These are phyloP conservation scores for Xylariaceae sp. DNA, from an alignment of 2,329 filamentous ascomycete species.

Conservation along the genomic window DNA sequence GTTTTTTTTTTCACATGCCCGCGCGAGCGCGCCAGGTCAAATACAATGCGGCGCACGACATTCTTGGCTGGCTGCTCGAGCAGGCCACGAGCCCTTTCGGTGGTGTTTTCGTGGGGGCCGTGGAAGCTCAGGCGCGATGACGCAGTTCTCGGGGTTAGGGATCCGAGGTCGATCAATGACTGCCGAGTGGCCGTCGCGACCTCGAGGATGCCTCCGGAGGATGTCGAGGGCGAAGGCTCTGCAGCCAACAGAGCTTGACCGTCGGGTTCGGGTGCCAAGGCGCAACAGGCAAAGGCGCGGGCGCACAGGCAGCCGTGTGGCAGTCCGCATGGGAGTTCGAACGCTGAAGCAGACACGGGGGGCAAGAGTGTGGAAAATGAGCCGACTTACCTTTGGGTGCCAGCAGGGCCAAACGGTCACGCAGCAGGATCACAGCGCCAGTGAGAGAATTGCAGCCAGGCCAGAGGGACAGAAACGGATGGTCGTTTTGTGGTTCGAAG, in stretches of 20 bases:
- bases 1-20: too few relatives aligned
- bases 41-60: too few relatives aligned
- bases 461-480: conserved; percentile 7
- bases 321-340: conserved; percentile 10
- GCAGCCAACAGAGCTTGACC: too few relatives aligned
- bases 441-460: conserved; percentile 20
- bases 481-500: conserved; percentile 4
- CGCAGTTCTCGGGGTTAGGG: conserved; percentile 18
- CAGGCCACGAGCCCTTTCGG: conserved; percentile 3
- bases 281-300: too few relatives aligned
- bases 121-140: conserved; percentile 16
- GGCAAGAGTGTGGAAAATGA: conserved; percentile 11
- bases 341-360: conserved; percentile 12
- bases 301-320: background rate
- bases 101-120: conserved; percentile 4
- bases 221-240: too few relatives aligned
- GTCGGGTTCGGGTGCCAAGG: too few relatives aligned
- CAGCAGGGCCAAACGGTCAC: too few relatives aligned
- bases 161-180: conserved; percentile 17
- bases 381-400: conserved; percentile 46
- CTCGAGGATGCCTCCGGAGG: too few relatives aligned
- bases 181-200: too few relatives aligned
- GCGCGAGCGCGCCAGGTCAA: too few relatives aligned
- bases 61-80: too few relatives aligned
- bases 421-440: too few relatives aligned